A percentile compares a stretch with the other conserved stretches of the same genome.
Conservation (phyloP, 257 asterid species). For the Schizonepeta tenuifolia region DNA sequence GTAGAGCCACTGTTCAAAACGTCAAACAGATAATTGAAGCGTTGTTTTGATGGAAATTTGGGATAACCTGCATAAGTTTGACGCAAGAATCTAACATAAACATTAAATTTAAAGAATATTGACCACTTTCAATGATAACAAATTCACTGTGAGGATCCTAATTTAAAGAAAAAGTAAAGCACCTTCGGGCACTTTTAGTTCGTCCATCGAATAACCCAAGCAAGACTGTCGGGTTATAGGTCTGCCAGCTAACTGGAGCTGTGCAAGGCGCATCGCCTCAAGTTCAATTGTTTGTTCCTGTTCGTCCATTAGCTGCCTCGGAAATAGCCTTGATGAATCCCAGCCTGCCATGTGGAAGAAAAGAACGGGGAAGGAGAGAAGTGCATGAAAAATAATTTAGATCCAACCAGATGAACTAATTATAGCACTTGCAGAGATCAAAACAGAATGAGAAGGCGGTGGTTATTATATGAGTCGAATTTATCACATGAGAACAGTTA, state of each 20-base stretch:
- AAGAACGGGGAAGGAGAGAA: neutral
- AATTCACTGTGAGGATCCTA: neutral
- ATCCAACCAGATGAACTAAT: neutral
- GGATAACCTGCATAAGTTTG: constrained; percentile 45
- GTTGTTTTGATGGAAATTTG: constrained; percentile 54
- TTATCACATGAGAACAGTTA: neutral
- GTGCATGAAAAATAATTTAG: too few relatives aligned
- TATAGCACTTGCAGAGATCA: too few relatives aligned
- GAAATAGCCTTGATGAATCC: constrained; percentile 51
- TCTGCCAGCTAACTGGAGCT: constrained; percentile 54
- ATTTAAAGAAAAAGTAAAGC: neutral
- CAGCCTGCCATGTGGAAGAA: constrained; percentile 45
- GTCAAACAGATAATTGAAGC: constrained; percentile 43
- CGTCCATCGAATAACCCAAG: constrained; percentile 53
- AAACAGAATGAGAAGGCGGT: neutral
- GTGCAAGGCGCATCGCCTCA: constrained; percentile 62
- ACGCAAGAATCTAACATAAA: neutral
- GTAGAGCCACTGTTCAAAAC: constrained; percentile 50
- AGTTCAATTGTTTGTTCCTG: constrained; percentile 55
- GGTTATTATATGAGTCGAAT: neutral
- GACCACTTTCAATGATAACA: neutral
- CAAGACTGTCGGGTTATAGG: constrained; percentile 41
- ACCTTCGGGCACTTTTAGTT: constrained; percentile 58
- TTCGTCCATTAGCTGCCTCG: constrained; percentile 59
- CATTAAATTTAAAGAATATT: neutral